Evolutionary conservation across 1,284 basidiomycete species (phyloP), one percentile per base, ranked within the genome.

Genomic region (Ustilago trichophora): DNA sequence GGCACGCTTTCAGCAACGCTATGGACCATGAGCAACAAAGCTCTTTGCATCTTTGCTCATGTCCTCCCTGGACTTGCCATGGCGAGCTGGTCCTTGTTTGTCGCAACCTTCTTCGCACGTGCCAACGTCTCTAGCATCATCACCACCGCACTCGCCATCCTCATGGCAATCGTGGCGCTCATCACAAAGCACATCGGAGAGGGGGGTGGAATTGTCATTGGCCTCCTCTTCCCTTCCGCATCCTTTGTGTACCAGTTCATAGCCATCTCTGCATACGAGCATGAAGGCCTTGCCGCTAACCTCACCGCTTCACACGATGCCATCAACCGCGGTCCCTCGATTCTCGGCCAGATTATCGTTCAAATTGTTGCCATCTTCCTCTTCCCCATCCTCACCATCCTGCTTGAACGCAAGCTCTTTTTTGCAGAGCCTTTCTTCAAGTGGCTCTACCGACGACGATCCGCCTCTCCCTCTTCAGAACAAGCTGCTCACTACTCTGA

Each of bases 191-290:
- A 74, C 18, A 84, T 85, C 2, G 79, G 83, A 3, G 86, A 84
- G 8, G 84, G 82, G 2, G 83, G 82, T 2, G 86, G 86, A 7
- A 85, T 87, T 49, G 83, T 90, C 26, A 88, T 89, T 71, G 86
- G 88, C 0, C 73, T 92, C 44, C 80, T 91, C 32, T 90, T 91
- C 76, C 90, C 90, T 0, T 88, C 90, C 0, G 85, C 86, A 11
- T 91, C 87, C 78, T 91, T 89, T 71, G 85, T 90, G 15, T 91
- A 90, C 68, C 86, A 87, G n/a, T 85, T 87, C 21, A 85, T 88
- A 38, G 86, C 85, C 2, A 85, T 90, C 4, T 86, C 86, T 49
- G 87, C 88, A 7, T 91, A 85, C 69, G 90, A 91, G 79, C 85
- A 85, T 41, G 82, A 87, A 46, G 83, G 84, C 34, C 76, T 85